Evolutionary conservation across 805 yeast genomes (phyloP), one percentile per base, ranked within the genome.

Genomic region (Monosporozyma servazzii): DNA sequence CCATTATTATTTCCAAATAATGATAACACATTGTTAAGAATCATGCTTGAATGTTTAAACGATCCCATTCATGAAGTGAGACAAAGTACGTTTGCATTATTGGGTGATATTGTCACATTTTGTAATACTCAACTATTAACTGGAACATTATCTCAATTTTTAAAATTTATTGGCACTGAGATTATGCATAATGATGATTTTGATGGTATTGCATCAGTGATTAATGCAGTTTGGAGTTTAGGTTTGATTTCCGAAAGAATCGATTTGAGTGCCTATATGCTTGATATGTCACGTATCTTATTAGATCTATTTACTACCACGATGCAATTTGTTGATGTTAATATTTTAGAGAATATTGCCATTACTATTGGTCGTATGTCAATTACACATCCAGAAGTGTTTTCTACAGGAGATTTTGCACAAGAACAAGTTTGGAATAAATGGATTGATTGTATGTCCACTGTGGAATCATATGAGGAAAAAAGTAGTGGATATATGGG

Each of bases 331-430:
- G 56, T 61, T 2, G 65, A 64, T 45, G 49, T 54, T n/a, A 54
- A 89, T 0, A 84, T 90, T 4, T 63, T 84, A 56, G 97, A 90
- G 63, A 93, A 93, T 65, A 81, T 90, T 1, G 93, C 96, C 18
- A 86, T 90, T 48, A 84, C 97, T 33, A 73, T 91, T 48, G 98
- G 98, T 15, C 76, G 97, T 57, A 71, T 93, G 60, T 96, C 96
- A 2, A 64, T 82, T 20, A 71, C 75, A 51, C 74, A 75, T 52
- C 82, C 91, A 1, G 80, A 78, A 21, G 73, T 75, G 37, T 71
- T 84, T 45, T 77, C 85, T 1, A 77, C 80, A 1, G 80, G 64
- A 3, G 45, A 51, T 1, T 66, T 65, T 52, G 66, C 67, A 5
- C 52, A 56, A 10, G 67, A 64, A 47, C 23, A 55, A 1, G 79